phyloP scores from a whole-genome alignment of 768 basidiomycete genomes.

The Pulveroboletus sp. region DNA sequence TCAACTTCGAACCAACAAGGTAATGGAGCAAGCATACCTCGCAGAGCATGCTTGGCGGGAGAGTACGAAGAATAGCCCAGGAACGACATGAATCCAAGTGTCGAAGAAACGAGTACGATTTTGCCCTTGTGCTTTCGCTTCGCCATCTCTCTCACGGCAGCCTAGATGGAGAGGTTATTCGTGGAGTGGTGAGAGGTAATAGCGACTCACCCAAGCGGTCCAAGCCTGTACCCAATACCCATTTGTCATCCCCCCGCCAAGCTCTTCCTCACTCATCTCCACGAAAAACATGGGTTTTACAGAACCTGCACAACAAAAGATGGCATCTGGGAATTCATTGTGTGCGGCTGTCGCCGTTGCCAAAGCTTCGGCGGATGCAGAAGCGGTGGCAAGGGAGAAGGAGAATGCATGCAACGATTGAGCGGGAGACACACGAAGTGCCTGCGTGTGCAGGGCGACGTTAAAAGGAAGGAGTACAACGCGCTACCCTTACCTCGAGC shows the following conservation, averaged over 20 bases:
- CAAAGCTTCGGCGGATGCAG: slow-evolving; percentile 58
- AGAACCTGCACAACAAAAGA: slow-evolving; percentile 79
- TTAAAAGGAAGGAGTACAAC: neutral
- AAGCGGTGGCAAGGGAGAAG: slow-evolving; percentile 54
- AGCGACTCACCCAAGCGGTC: slow-evolving; percentile 42
- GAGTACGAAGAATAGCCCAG: slow-evolving; percentile 79
- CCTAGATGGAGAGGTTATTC: slow-evolving; percentile 37
- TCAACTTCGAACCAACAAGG: neutral
- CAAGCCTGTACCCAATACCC: slow-evolving; percentile 42
- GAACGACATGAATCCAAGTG: slow-evolving; percentile 71
- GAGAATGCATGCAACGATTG: slow-evolving; percentile 70
- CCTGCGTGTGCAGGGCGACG: slow-evolving; percentile 32
- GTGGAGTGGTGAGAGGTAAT: neutral
- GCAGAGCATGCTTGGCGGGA: slow-evolving; percentile 81
- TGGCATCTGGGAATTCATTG: slow-evolving; percentile 66
- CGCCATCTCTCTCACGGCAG: slow-evolving; percentile 64
- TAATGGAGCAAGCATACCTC: slow-evolving; percentile 48
- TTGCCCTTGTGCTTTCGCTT: slow-evolving; percentile 57
- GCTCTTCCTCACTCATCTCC: slow-evolving; percentile 58
- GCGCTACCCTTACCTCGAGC: slow-evolving; percentile 56
- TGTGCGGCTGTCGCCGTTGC: slow-evolving; percentile 54
- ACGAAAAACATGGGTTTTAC: slow-evolving; percentile 72
- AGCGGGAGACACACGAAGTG: slow-evolving; percentile 46
- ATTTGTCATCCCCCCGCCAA: slow-evolving; percentile 42
- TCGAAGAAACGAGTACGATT: slow-evolving; percentile 74